These are phyloP conservation scores for Dispira simplex DNA, from an alignment of 192 early-diverging fungal genomes.

Conservation along the genomic window DNA sequence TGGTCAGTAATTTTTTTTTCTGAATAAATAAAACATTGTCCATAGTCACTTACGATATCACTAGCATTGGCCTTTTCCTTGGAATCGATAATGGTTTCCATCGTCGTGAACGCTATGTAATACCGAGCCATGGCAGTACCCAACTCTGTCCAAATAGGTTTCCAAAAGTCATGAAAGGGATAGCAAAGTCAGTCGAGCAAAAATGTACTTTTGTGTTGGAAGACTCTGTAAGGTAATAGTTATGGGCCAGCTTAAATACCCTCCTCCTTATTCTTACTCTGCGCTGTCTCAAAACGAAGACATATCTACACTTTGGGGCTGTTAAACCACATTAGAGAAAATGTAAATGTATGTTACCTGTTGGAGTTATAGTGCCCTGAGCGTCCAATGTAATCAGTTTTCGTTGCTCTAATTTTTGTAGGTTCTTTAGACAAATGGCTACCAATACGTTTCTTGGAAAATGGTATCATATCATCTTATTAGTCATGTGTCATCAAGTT, in stretches of 20 bases:
- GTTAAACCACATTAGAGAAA: background rate
- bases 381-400: background rate
- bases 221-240: no score
- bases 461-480: background rate
- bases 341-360: background rate
- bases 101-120: background rate
- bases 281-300: no score
- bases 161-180: no score
- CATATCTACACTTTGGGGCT: no score
- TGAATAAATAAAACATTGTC: no score
- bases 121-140: slow-evolving; percentile 8
- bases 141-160: background rate
- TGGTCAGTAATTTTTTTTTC: background rate
- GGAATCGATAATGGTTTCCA: background rate
- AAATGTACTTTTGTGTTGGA: no score
- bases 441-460: background rate
- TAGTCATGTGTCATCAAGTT: background rate
- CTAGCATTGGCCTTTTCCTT: background rate
- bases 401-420: background rate
- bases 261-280: no score
- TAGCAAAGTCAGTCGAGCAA: no score
- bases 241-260: no score
- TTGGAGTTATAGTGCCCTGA: background rate
- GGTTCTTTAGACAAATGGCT: background rate
- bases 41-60: background rate